A percentile compares a stretch with the other conserved stretches of the same genome.
phyloP scores from a whole-genome alignment of 805 yeast species.

The Lachancea quebecensis region DNA sequence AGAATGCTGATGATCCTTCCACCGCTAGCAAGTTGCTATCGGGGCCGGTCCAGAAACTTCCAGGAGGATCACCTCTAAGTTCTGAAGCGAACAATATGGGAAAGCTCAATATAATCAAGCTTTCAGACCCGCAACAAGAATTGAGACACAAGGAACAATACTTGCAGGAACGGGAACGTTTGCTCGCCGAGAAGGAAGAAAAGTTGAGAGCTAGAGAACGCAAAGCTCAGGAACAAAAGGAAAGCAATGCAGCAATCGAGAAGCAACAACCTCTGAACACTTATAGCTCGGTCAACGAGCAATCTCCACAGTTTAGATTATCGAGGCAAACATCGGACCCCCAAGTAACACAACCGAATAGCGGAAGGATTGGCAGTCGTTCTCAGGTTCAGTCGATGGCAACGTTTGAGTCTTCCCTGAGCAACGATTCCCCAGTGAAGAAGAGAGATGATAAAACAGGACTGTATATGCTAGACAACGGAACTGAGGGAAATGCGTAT shows the following conservation, averaged over 20 bases:
- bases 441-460: slow-evolving; percentile 19
- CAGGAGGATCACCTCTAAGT: neutral
- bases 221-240: neutral
- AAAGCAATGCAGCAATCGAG: neutral
- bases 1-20: neutral
- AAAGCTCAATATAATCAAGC: slow-evolving; percentile 20
- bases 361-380: neutral
- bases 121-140: slow-evolving; percentile 20
- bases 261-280: neutral
- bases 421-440: slow-evolving; percentile 21
- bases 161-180: slow-evolving; percentile 3
- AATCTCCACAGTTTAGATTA: neutral
- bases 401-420: slow-evolving; percentile 21
- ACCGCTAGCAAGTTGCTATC: neutral
- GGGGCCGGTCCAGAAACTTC: neutral
- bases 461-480: slow-evolving; percentile 23
- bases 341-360: neutral
- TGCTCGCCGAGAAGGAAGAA: slow-evolving; percentile 11
- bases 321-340: neutral
- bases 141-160: neutral
- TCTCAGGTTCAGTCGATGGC: slow-evolving; percentile 16
- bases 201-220: neutral
- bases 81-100: slow-evolving; percentile 5
- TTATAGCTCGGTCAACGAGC: neutral
- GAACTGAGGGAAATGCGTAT: slow-evolving; percentile 22